These are phyloP conservation scores for Dendrobium huoshanense DNA, from an alignment of 106 monocot species.

Conservation along the genomic window DNA sequence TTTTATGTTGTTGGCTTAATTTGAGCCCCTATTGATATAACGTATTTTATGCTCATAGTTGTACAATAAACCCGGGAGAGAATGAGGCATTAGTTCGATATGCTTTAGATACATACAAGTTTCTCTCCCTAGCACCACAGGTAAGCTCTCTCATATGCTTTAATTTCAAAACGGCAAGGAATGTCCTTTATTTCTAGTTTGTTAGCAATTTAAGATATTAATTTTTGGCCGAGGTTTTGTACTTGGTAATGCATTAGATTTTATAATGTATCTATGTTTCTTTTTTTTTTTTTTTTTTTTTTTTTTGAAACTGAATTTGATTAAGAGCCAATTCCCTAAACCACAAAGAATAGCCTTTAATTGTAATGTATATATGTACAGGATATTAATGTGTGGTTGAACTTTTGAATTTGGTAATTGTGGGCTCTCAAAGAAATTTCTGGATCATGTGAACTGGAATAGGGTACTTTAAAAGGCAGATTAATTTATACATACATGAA, in stretches of 20 bases:
- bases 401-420: not conserved
- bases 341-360: not conserved
- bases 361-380: not conserved
- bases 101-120: constrained; percentile 88
- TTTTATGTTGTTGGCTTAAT: not conserved
- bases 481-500: not conserved
- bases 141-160: constrained; percentile 20
- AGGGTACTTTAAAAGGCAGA: not conserved
- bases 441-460: not conserved
- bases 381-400: not conserved
- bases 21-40: not conserved
- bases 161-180: not conserved
- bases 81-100: constrained; percentile 96
- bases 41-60: constrained; percentile 36
- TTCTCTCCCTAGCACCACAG: constrained; percentile 76
- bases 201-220: not conserved
- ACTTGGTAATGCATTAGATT: not conserved
- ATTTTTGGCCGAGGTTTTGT: not conserved
- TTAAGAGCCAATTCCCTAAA: not conserved
- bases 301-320: not conserved
- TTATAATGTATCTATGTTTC: not conserved
- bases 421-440: not conserved
- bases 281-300: not conserved
- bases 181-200: not conserved
- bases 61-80: constrained; percentile 98